A percentile compares a stretch with the other conserved stretches of the same genome.
These are phyloP conservation scores for Toxicodendron radicans DNA, from an alignment of 345 rosid species.

Conservation along the genomic window DNA sequence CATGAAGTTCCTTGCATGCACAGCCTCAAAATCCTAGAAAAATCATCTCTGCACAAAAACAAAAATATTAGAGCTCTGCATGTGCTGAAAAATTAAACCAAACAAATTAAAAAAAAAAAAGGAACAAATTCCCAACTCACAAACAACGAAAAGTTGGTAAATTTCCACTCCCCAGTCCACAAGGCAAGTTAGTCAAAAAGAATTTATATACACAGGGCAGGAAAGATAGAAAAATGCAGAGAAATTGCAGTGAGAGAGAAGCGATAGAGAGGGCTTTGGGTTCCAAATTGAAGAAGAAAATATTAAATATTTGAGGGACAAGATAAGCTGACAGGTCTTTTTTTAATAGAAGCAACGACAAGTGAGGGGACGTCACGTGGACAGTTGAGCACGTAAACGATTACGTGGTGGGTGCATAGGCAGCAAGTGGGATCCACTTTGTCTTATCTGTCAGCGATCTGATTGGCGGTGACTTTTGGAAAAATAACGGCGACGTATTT, in stretches of 20 bases:
- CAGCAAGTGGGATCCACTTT: background rate
- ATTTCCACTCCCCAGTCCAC: background rate
- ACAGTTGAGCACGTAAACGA: background rate
- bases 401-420: constrained; percentile 9
- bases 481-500: background rate
- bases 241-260: background rate
- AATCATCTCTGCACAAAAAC: constrained; percentile 19
- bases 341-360: constrained; percentile 3
- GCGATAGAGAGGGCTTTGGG: constrained; percentile 5
- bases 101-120: background rate
- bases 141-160: constrained; percentile 11
- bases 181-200: constrained; percentile 14
- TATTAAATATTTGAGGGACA: constrained; percentile 11
- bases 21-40: constrained; percentile 30
- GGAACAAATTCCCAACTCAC: constrained; percentile 19
- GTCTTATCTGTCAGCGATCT: background rate
- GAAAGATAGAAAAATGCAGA: constrained; percentile 17
- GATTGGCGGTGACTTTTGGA: constrained; percentile 12
- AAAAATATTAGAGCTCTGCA: constrained; percentile 26
- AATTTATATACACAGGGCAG: background rate
- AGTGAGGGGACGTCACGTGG: constrained; percentile 13
- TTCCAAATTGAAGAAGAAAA: constrained; percentile 19
- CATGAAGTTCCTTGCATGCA: constrained; percentile 23
- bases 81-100: background rate
- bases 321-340: background rate